A percentile compares a stretch with the other conserved stretches of the same genome.
Conservation (phyloP, 2,329 filamentous ascomycete species). For the Fusarium sp. region DNA sequence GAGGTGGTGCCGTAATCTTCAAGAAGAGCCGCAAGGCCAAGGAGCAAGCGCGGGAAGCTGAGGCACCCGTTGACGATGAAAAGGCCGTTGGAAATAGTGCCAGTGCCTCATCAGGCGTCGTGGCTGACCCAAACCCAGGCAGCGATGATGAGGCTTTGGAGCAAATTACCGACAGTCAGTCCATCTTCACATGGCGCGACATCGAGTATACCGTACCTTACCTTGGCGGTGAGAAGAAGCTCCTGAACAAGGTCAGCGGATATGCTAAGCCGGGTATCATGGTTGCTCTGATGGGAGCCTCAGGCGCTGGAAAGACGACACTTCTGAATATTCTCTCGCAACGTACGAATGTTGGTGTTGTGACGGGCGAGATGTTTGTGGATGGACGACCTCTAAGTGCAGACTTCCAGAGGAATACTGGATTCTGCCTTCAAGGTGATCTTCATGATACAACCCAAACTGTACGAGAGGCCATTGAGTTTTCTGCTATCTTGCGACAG, state of each 20-base stretch:
- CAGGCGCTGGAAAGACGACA: slow-evolving; percentile 86
- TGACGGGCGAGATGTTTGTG: slow-evolving; percentile 81
- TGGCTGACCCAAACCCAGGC: slow-evolving; percentile 11
- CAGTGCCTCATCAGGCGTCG: slow-evolving; percentile 12
- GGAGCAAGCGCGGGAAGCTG: slow-evolving; percentile 51
- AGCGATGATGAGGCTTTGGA: slow-evolving; percentile 32
- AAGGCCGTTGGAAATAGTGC: slow-evolving; percentile 22
- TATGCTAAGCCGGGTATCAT: slow-evolving; percentile 85
- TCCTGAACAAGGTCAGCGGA: slow-evolving; percentile 70
- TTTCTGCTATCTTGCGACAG: slow-evolving; percentile 74
- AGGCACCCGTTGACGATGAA: slow-evolving; percentile 49
- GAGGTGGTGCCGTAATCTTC: slow-evolving; percentile 78
- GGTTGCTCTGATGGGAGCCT: slow-evolving; percentile 85
- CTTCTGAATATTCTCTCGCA: slow-evolving; percentile 82
- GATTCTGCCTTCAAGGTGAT: slow-evolving; percentile 73
- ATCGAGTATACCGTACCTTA: slow-evolving; percentile 78
- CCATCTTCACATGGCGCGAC: slow-evolving; percentile 77
- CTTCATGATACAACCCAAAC: slow-evolving; percentile 73
- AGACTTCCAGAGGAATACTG: slow-evolving; percentile 82
- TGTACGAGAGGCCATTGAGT: slow-evolving; percentile 73
- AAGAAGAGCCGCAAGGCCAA: slow-evolving; percentile 74
- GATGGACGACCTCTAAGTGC: slow-evolving; percentile 75
- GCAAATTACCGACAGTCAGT: slow-evolving; percentile 49
- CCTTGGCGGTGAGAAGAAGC: slow-evolving; percentile 48
- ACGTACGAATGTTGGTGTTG: slow-evolving; percentile 78